Conservation (phyloP, 306 rosid genomes). For the Biancaea sappan region DNA sequence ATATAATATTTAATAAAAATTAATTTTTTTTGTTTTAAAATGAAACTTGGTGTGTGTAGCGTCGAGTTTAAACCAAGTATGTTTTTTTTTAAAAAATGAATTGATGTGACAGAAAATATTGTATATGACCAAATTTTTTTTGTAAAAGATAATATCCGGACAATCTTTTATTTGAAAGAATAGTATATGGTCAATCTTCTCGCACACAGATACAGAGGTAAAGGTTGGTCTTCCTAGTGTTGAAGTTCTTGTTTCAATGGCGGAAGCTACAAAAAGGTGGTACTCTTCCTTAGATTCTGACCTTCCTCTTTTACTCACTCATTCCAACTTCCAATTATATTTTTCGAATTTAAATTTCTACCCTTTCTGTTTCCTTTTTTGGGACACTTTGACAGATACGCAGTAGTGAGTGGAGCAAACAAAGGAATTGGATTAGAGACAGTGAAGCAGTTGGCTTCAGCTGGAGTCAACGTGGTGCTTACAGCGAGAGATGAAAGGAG, state of each 20-base stretch:
- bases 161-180: too few relatives aligned
- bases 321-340: neutral
- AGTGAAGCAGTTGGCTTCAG: constrained; percentile 39
- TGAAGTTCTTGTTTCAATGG: constrained; percentile 13
- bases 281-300: neutral
- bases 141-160: too few relatives aligned
- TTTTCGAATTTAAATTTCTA: too few relatives aligned
- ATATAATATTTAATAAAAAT: too few relatives aligned
- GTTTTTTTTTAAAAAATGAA: too few relatives aligned
- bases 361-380: neutral
- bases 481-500: constrained; percentile 46
- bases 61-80: too few relatives aligned
- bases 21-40: too few relatives aligned
- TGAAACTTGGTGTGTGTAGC: too few relatives aligned
- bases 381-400: constrained; percentile 20
- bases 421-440: constrained; percentile 46
- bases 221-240: neutral
- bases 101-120: too few relatives aligned
- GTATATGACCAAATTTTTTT: too few relatives aligned
- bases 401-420: constrained; percentile 43
- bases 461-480: constrained; percentile 45
- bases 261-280: constrained; percentile 23
- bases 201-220: too few relatives aligned
- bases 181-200: too few relatives aligned
- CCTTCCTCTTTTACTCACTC: neutral